Percentiles rank a stretch among this genome's conserved stretches.
Evolutionary conservation across 2,329 filamentous ascomycete species (phyloP).

Genomic region (Ceratocystis cubensis): DNA sequence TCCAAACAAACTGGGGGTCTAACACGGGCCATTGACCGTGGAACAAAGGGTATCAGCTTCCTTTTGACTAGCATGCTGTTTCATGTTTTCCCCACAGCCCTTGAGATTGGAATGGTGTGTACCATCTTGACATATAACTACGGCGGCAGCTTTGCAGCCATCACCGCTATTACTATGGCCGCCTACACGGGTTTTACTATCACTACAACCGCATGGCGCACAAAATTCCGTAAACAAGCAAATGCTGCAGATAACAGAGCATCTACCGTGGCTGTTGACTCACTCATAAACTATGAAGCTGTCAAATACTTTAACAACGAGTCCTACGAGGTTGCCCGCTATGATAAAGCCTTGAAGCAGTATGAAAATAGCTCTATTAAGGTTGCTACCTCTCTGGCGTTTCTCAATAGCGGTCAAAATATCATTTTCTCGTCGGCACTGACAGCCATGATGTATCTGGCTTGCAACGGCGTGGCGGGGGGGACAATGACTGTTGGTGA

Average conservation of each 20-base stretch:
- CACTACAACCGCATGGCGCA: conserved; percentile 89
- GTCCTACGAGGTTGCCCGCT: conserved; percentile 79
- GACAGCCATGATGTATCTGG: conserved; percentile 97
- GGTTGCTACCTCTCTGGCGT: conserved; percentile 81
- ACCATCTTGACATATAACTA: conserved; percentile 96
- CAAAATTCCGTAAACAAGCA: conserved; percentile 86
- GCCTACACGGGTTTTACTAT: conserved; percentile 96
- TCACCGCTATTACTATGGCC: conserved; percentile 82
- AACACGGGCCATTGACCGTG: conserved; percentile 86
- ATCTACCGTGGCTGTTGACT: conserved; percentile 90
- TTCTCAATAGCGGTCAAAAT: conserved; percentile 90
- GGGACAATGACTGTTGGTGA: conserved; percentile 84
- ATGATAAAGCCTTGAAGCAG: conserved; percentile 70
- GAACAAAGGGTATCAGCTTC: conserved; percentile 97
- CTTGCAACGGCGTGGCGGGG: conserved; percentile 72
- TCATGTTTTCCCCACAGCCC: conserved; percentile 80
- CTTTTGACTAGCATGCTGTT: conserved; percentile 96
- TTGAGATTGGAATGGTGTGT: conserved; percentile 92
- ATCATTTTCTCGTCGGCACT: conserved; percentile 91
- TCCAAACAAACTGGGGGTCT: conserved; percentile 88
- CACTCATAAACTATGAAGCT: conserved; percentile 95
- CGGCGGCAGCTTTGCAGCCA: conserved; percentile 77
- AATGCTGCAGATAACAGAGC: conserved; percentile 95
- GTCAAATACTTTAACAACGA: conserved; percentile 99
- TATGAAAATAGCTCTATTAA: conserved; percentile 96